These are phyloP conservation scores for Globisporangium echinulatum DNA, from an alignment of 352 stramenopile species.

Conservation along the genomic window DNA sequence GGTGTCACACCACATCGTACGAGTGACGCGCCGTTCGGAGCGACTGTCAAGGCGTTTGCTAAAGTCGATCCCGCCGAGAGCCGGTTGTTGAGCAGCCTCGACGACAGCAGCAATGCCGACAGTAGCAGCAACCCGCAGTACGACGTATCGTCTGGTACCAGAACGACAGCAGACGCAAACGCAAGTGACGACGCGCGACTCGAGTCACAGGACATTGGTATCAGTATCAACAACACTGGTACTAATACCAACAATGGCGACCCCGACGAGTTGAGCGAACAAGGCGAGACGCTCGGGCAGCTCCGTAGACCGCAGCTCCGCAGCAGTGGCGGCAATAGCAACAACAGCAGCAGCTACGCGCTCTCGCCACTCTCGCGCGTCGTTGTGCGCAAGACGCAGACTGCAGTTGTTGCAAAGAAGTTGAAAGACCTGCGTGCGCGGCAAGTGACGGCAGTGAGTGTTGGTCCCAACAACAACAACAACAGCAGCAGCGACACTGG, in stretches of 20 bases:
- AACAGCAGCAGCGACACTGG: neutral
- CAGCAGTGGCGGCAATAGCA: constrained; percentile 1
- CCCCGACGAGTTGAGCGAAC: constrained; percentile 7
- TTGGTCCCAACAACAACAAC: no score
- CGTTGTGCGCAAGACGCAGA: constrained; percentile 35
- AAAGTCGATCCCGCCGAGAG: constrained; percentile 36
- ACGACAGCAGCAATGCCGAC: constrained; percentile 2
- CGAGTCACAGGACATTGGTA: neutral
- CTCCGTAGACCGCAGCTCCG: constrained; percentile 6
- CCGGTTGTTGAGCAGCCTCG: constrained; percentile 13
- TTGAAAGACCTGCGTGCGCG: constrained; percentile 26
- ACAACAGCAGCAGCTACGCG: constrained; percentile 12
- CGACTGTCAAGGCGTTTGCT: constrained; percentile 14
- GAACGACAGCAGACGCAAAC: neutral
- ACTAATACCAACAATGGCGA: neutral
- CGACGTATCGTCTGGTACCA: neutral
- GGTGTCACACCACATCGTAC: neutral
- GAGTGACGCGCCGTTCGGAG: no score
- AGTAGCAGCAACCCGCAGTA: constrained; percentile 2
- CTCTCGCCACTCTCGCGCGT: constrained; percentile 39
- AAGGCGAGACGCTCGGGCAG: constrained; percentile 12
- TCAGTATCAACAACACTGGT: neutral
- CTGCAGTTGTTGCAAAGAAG: constrained; percentile 34
- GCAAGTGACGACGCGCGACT: neutral
- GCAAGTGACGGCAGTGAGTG: constrained; percentile 5